Base-by-base conservation (phyloP, 129 eudicot genomes). In the Pittosporum tobira region DNA sequence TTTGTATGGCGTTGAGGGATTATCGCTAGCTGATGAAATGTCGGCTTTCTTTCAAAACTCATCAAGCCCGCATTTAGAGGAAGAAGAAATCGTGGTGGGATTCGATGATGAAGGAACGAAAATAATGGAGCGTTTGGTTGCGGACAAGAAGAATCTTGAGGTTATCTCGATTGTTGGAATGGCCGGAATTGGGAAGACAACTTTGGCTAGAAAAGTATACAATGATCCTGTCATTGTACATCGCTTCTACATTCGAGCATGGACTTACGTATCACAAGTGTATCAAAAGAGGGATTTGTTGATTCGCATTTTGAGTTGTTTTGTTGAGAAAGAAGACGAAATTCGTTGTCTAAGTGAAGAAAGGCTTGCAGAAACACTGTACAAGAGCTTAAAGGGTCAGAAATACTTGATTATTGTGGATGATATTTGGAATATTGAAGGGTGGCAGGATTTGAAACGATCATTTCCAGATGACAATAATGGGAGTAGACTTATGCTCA, bases 181-280 rank as follows among this genome's bases (percentile, higher is more conserved):
- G 79, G 70, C 70, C 3, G 84, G 84, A 40, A 30, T 63, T 3
- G 84, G 76, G 3, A 78, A 78, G 73, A 78, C 84, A 12, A 73
- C 84, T 48, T 48, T 78, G 43, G 80, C 76, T 9, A 70, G 50
- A 10, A 66, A 73, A 57, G 25, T 78, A 4, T 78, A 54, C 26
- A 38, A 65, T 36, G 65, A 73, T 49, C 74, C 59, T 4, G 38
- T 19, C 1, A 6, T 65, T n/a, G 40, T 37, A 1, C 34, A 64
- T 29, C 62, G 45, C 57, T 78, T 78, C 18, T 19, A 69, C 26
- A 14, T 60, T 0, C 70, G 84, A 0, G 77, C 71, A 29, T 73
- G 80, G 80, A 57, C 64, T 42, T 31, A 23, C 34, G 69, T 70
- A 1, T 65, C 84, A 1, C 80, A 74, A 62, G 47, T 24, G 14